Conservation (phyloP, 148 eudicot genomes). For the Rhododendron mucronatum region DNA sequence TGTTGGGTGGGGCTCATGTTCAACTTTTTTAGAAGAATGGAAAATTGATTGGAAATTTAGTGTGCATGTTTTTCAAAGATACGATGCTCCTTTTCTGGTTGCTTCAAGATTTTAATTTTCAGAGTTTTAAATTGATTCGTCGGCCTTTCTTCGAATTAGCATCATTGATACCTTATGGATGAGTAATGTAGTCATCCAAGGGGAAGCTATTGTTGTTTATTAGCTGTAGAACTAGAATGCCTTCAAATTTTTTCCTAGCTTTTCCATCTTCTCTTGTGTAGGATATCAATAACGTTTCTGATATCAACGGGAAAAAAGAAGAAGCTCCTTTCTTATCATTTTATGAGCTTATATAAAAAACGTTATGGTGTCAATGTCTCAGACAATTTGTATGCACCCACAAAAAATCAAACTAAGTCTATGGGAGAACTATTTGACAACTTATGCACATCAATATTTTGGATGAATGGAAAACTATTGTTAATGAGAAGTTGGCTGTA, state of each 20-base stretch:
- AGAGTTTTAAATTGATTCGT: background rate
- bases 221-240: background rate
- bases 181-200: background rate
- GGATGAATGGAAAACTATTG: background rate
- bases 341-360: background rate
- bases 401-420: background rate
- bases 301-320: background rate
- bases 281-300: background rate
- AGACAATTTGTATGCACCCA: background rate
- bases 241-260: background rate
- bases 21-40: background rate
- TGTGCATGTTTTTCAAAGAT: background rate
- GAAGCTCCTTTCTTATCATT: background rate
- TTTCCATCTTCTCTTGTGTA: background rate
- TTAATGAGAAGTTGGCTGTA: background rate
- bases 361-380: background rate
- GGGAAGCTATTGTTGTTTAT: background rate
- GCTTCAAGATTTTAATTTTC: background rate
- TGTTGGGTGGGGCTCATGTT: background rate
- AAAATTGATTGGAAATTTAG: background rate
- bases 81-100: background rate
- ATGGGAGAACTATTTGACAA: background rate
- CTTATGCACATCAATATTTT: background rate
- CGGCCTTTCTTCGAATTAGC: background rate
- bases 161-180: background rate